Base-by-base conservation (phyloP, 2,329 filamentous ascomycete species). In the Coleophoma crateriformis region DNA sequence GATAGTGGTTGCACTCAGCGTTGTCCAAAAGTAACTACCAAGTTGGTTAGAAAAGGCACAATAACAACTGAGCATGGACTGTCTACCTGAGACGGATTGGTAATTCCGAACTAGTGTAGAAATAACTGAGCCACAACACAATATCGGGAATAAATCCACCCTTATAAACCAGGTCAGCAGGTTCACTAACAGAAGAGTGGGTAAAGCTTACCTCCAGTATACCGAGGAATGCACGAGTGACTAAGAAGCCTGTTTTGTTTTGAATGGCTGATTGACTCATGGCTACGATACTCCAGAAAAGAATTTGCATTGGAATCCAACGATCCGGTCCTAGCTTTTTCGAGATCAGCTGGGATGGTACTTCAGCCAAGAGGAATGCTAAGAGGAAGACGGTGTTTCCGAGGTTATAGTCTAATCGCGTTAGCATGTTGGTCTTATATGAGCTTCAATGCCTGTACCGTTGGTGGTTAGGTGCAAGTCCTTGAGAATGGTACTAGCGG, bases 81-180 rank as follows among this genome's bases (percentile, higher is more conserved):
- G 2, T 27, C 6, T 10, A 27, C 27, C 27, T 79, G 15, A 89
- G 67, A 0, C 87, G 77, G 11, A 78, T 75, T 0, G 85, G 83
- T 0, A 90, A 70, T 61, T 90, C 87, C 41, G 74, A 75, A 1
- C 79, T 79, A 43, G 79, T 89, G 69, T 88, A 90, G 67, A 84
- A 90, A 64, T 89, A 90, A 4, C 79, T 82, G 12, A 88, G 70
- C 64, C 84, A 88, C 0, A 85, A 68, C 13, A 85, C 76, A 20
- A 79, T 78, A 52, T 81, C 78, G 0, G 79, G 78, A 39, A 84
- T 82, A 53, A 83, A 84, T 1, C 78, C 79, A 11, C 77, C 77
- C 27, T 27, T 27, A 2, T 4, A 27, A 27, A 10, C 27, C 6
- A 3, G 8, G 27, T 27, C 27, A 27, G 27, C 27, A 27, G 6